Base-by-base conservation (phyloP, 371 early-diverging fungal genomes). In the Rhizopus microsporus region DNA sequence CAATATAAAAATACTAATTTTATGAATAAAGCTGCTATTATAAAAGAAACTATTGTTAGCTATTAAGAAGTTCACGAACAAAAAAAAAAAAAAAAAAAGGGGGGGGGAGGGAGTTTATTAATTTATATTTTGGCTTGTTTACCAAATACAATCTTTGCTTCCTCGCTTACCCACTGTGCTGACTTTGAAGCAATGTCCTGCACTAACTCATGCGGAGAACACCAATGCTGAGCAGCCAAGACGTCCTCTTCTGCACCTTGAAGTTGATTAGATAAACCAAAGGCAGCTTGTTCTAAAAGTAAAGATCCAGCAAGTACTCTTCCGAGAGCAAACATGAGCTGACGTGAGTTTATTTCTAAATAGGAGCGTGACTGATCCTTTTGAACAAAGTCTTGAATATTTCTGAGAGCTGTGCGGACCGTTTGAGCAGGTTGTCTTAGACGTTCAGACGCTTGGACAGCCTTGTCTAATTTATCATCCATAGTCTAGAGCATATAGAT, bases 311-410 rank as follows among this genome's bases (percentile, higher is more conserved):
- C 73, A 8, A 81, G 51, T 9, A 71, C 60, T 44, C 74, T 77
- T 7, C 77, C 85, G 51, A 84, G 65, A 13, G 80, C 76, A 57
- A 84, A 80, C 1, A 79, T 75, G 35, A 84, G 64, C 7, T 80
- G 75, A 48, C 85, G 80, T 3, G 78, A 75, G 7, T 74, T 71
- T 8, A 77, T 72, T 23, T 81, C 82, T 23, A 74, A 17, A 7
- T 70, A 69, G 1, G 63, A 57, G 6, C 59, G 51, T 13, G 16
- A 50, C 3, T 48, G 15, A 17, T 43, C 52, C 2, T 54, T 39
- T 38, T 55, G 51, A 6, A 16, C 35, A 30, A 59, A 23, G 17
- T 56, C 56, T 7, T 16, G 5, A 37, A 74, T 70, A 48, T 70
- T 54, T 0, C 45, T 23, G 33, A 80, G 53, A 0, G 67, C 67